phyloP scores from a whole-genome alignment of 495 filamentous ascomycete species.

The Niebla homalea region DNA sequence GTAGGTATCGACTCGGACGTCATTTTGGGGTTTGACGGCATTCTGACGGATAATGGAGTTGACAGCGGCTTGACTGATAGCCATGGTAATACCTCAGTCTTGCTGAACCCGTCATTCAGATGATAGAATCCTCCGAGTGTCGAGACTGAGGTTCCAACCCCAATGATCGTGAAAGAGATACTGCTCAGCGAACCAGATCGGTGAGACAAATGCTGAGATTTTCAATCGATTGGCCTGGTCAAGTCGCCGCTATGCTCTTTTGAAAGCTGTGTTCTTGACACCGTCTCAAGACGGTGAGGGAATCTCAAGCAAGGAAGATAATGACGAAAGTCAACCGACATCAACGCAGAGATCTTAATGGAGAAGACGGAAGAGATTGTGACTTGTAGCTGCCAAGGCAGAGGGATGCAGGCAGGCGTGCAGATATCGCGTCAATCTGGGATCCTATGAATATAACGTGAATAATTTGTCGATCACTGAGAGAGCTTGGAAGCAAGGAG shows the following conservation, averaged over 20 bases:
- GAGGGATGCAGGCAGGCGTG: not conserved
- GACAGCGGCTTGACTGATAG: not conserved
- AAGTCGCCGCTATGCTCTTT: conserved; percentile 57
- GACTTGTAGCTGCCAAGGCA: not conserved
- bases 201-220: no score
- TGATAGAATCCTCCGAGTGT: no score
- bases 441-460: no score
- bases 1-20: conserved; percentile 8
- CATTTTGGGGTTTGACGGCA: conserved; percentile 11
- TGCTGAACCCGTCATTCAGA: no score
- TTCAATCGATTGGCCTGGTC: conserved; percentile 24
- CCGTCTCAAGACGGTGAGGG: conserved; percentile 55
- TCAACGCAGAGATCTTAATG: conserved; percentile 32
- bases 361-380: not conserved
- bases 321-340: conserved; percentile 64
- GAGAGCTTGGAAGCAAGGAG: no score
- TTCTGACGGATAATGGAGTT: not conserved
- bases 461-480: no score
- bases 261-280: conserved; percentile 60
- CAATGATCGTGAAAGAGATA: no score
- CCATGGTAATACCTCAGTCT: not conserved
- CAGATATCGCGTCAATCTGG: no score
- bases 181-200: no score
- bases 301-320: conserved; percentile 55
- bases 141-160: no score